Percentiles rank a stretch among this genome's conserved stretches.
Evolutionary conservation across 345 rosid genomes (phyloP).

Genomic region (Physaria fendleri): DNA sequence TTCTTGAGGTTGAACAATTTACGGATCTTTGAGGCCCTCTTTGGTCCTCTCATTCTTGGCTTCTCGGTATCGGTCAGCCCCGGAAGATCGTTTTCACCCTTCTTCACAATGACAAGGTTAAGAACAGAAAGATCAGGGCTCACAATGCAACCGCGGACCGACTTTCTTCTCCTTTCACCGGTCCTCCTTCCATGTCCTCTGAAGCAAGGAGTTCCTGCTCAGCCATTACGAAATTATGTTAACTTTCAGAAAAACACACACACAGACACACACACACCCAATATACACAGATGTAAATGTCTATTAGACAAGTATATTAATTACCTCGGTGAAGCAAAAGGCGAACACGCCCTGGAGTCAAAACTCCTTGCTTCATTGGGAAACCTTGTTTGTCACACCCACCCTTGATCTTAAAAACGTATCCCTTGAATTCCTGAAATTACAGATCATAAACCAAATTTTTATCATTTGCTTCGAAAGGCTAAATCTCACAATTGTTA

Average conservation of each 20-base stretch:
- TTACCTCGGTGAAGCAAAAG: slow-evolving; percentile 65
- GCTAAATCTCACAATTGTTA: background rate
- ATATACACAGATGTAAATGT: background rate
- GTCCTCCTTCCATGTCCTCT: slow-evolving; percentile 70
- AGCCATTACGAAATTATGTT: background rate
- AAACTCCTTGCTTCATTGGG: slow-evolving; percentile 88
- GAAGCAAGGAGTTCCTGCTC: slow-evolving; percentile 69
- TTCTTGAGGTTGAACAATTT: slow-evolving; percentile 65
- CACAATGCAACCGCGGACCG: slow-evolving; percentile 86
- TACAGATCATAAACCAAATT: background rate
- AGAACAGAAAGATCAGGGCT: slow-evolving; percentile 75
- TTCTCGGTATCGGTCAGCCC: slow-evolving; percentile 68
- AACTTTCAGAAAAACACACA: background rate
- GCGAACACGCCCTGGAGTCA: slow-evolving; percentile 78
- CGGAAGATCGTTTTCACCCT: slow-evolving; percentile 72
- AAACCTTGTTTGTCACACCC: slow-evolving; percentile 93
- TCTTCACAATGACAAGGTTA: slow-evolving; percentile 74
- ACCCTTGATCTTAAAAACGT: slow-evolving; percentile 80
- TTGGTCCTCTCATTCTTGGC: slow-evolving; percentile 85
- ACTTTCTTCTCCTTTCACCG: slow-evolving; percentile 78
- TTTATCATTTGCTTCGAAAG: background rate
- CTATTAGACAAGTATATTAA: background rate
- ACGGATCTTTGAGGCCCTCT: slow-evolving; percentile 75
- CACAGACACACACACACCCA: background rate
- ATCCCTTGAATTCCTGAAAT: slow-evolving; percentile 72